A percentile compares a stretch with the other conserved stretches of the same genome.
These are phyloP conservation scores for Turnera subulata DNA, from an alignment of 345 rosid species.

Conservation along the genomic window DNA sequence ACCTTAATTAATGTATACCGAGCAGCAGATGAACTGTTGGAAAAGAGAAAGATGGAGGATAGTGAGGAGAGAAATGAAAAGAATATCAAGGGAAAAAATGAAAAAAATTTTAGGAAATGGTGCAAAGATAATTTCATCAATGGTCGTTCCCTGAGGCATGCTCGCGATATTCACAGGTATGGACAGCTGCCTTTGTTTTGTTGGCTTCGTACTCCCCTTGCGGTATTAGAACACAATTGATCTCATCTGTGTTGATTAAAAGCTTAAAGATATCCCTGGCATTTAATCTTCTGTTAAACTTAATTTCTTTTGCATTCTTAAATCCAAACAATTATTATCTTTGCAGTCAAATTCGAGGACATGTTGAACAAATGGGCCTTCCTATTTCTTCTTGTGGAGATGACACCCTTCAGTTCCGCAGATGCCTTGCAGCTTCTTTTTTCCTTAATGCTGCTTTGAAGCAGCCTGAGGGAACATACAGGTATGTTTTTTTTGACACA, in stretches of 20 bases:
- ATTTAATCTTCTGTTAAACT: background rate
- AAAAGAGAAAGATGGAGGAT: slow-evolving; percentile 42
- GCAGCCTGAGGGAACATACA: slow-evolving; percentile 84
- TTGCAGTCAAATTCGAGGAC: slow-evolving; percentile 74
- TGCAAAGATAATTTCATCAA: slow-evolving; percentile 81
- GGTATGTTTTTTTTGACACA: slow-evolving; percentile 30
- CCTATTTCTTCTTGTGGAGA: slow-evolving; percentile 69
- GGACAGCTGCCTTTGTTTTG: background rate
- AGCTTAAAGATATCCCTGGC: too few species aligned
- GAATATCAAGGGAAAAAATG: slow-evolving; percentile 15
- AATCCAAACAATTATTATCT: background rate
- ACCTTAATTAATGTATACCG: slow-evolving; percentile 80
- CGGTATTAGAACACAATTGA: background rate
- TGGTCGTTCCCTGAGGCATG: slow-evolving; percentile 68
- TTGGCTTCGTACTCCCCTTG: background rate
- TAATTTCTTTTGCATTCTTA: background rate
- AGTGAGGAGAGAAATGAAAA: slow-evolving; percentile 37
- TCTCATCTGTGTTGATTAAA: background rate
- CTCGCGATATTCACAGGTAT: slow-evolving; percentile 80
- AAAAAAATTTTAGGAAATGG: slow-evolving; percentile 74
- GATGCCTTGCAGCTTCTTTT: slow-evolving; percentile 90
- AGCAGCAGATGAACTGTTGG: slow-evolving; percentile 60
- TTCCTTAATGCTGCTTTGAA: slow-evolving; percentile 90
- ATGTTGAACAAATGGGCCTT: slow-evolving; percentile 76
- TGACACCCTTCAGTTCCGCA: slow-evolving; percentile 69